Base-by-base conservation (phyloP, 2,329 filamentous ascomycete species). In the Arthroderma uncinatum region DNA sequence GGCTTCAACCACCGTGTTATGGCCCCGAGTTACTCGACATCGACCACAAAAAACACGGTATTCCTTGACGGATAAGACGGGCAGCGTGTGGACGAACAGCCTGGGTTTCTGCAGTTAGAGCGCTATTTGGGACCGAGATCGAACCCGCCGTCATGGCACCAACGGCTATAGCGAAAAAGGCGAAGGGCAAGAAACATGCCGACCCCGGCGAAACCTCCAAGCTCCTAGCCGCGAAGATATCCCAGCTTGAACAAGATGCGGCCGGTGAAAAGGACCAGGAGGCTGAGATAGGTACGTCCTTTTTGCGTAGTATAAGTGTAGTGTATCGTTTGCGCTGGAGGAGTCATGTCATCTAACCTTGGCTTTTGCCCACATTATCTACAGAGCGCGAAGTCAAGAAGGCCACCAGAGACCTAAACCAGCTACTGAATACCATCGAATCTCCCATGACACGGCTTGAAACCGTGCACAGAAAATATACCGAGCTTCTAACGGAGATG, bases 261-360 rank as follows among this genome's bases (percentile, higher is more conserved):
- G 90, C 90, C 9, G 89, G 89, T 59, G 91, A 95, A 70, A 95
- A 94, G 73, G 92, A 95, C 65, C 89, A 96, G 73, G 91, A 96
- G 74, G 83, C 87, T 60, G 93, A 97, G 77, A 96, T 98, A 70
- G 89, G 90, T 95, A 77, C 69, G 84, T 80, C 25, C 53, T 48
- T 56, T 19, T 33, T 54, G 16, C n/a, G 54, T 14, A 55, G 33
- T n/a, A 37, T 16, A n/a, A 2, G 23, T 33, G 14, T 30, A 12
- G 28, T 7, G 23, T 50, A 28, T 55, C 25, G 60, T 58, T 64
- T 62, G 61, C 58, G 59, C 54, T 56, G 57, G 59, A 61, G 53
- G 30, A 54, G 39, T 59, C 40, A 39, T 37, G 57, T 36, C 47
- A 50, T 44, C 53, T 57, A 50, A 57, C 39, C 58, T 34, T 57